phyloP scores from a whole-genome alignment of 306 rosid species.

The Pterocarpus macrocarpus region DNA sequence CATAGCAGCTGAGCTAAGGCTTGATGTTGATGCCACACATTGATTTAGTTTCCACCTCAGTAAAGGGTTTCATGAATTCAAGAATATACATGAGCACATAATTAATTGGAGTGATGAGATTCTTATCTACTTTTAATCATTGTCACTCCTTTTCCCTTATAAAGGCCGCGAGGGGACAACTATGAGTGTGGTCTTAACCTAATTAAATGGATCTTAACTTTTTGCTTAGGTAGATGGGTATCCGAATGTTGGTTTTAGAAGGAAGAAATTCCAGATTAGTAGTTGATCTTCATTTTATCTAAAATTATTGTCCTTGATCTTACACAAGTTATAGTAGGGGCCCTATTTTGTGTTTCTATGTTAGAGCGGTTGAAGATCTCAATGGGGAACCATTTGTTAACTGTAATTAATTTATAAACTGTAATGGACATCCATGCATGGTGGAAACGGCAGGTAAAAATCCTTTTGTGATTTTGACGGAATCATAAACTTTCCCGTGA shows the following conservation, averaged over 20 bases:
- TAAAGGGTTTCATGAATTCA: background rate
- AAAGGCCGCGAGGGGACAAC: background rate
- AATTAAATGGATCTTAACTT: background rate
- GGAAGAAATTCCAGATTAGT: background rate
- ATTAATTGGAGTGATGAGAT: background rate
- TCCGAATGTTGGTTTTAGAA: background rate
- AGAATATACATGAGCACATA: background rate
- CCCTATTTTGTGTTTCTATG: slow-evolving; percentile 29
- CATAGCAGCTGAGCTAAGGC: background rate
- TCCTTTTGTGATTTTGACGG: slow-evolving; percentile 12
- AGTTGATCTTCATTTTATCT: slow-evolving; percentile 22
- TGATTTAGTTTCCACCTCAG: background rate
- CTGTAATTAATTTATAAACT: slow-evolving; percentile 14
- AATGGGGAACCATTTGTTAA: slow-evolving; percentile 40
- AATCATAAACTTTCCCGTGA: slow-evolving; percentile 43
- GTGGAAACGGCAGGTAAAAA: slow-evolving; percentile 25
- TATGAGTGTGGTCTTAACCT: background rate
- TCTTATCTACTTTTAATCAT: background rate
- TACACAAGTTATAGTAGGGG: slow-evolving; percentile 21
- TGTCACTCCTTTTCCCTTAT: background rate
- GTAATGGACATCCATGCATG: background rate
- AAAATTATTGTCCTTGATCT: background rate
- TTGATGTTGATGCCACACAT: slow-evolving; percentile 15
- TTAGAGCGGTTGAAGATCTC: slow-evolving; percentile 35
- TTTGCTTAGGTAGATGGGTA: background rate